Evolutionary conservation across 495 filamentous ascomycete genomes (phyloP), one percentile per base, ranked within the genome.

Genomic region (Pseudevernia furfuracea): DNA sequence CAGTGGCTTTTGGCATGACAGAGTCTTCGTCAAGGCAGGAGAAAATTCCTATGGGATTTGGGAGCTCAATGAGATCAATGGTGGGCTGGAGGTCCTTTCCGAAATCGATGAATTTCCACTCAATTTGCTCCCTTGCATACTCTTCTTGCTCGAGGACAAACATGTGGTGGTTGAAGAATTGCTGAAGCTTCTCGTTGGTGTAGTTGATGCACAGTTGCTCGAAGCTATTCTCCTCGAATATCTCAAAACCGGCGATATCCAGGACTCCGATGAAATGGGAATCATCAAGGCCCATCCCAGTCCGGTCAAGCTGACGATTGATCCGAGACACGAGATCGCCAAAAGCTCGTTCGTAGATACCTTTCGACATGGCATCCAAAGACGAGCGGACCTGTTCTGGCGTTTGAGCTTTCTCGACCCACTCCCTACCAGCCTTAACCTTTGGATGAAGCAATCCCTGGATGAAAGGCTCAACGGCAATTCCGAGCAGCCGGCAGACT

Each of bases 101-200:
- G 72, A 99, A 99, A 72, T 99, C 95, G 71, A 99, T 97, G 72
- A 99, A 99, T 72, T 97, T 91, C 95, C 95, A 99, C 76, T 99
- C 93, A 69, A 99, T 99, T 73, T 96, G 90, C 72, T 99, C 95
- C 58, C 92, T 78, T 21, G 95, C 92, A 75, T 99, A 99, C 74
- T 99, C 95, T 72, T 99, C 95, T 72, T 99, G 95, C 72, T 99
- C 95, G 28, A 99, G 77, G 28, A 99, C 95, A 73, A 99, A 99
- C 95, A 99, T 99, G 78, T 99, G 95, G 69, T 99, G 95, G 66
- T 99, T 99, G 82, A 99, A 99, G 74, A 97, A 99, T 68, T 99
- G 95, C 73, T 99, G 95, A 9, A 99, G 84, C 74, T 97, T 99
- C 73, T 99, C 95, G 74, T 99, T 99, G 63, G 95, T 97, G 76